Base-by-base conservation (phyloP, 1,284 basidiomycete species). In the Wallemia ichthyophaga region DNA sequence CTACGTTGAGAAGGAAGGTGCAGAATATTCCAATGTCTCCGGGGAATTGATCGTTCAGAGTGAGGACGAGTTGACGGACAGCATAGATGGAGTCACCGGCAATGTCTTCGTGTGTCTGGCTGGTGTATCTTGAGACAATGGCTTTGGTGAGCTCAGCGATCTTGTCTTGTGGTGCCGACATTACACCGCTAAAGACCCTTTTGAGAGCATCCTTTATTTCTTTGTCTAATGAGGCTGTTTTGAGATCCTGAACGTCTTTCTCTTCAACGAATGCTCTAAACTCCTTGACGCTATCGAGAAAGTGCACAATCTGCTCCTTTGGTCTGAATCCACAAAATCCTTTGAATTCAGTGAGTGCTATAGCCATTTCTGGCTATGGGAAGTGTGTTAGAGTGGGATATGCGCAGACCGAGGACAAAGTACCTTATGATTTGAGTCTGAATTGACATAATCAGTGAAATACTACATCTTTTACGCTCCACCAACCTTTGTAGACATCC, bases 11-110 rank as follows among this genome's bases (percentile, higher is more conserved):
- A 64, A 98, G 62, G 69, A 88, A 96, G 1, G 82, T 78, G 68
- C 94, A 98, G 66, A 96, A 85, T 28, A 87, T 75, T 15, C 94
- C 94, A n/a, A 98, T 78, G 66, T 99, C 94, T 23, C 77, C 78
- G 0, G 88, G 88, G 69, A 86, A 98, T 69, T 96, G 88, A 48
- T 71, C 70, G 64, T 88, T 74, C 58, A 98, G 72, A 61, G 72
- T 73, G 27, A 85, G 66, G 1, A 89, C 78, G 11, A 96, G 19
- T 68, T 67, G 62, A 69, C 67, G 1, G 70, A 48, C 37, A 48
- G n/a, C 13, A 48, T 48, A 48, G n/a, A 48, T 62, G 26, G 64
- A 67, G 7, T 64, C 65, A 11, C 74, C 72, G 0, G 68, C 65
- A 61, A 73, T 70, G 70, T 48, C 37, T 21, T 48, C 37, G 5